Evolutionary conservation across 2,329 filamentous ascomycete genomes (phyloP).

Genomic region (Corynespora cassiicola): DNA sequence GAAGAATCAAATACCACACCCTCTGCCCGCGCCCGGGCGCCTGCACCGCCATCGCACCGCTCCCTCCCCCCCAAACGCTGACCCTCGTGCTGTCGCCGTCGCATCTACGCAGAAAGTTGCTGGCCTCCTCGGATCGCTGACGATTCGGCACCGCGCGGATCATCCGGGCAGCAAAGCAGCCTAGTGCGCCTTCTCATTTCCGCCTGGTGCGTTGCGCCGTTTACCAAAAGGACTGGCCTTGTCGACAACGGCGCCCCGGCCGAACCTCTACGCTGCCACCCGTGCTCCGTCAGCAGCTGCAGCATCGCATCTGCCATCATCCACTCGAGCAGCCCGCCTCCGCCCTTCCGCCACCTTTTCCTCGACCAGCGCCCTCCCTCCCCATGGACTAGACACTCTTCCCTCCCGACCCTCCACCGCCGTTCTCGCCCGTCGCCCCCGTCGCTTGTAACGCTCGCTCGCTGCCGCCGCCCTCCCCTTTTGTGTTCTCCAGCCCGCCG

Average conservation of each 20-base stretch:
- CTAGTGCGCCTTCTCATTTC: too few species aligned
- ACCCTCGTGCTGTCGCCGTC: too few species aligned
- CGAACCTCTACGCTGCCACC: constrained; percentile 9
- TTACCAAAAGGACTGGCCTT: constrained; percentile 3
- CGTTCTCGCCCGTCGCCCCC: constrained; percentile 8
- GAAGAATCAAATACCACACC: too few species aligned
- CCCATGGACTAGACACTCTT: constrained; percentile 10
- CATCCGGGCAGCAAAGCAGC: too few species aligned
- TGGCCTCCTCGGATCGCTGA: too few species aligned
- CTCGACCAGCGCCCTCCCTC: constrained; percentile 1
- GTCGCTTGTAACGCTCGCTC: constrained; percentile 20
- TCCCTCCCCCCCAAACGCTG: too few species aligned
- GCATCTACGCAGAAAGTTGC: too few species aligned
- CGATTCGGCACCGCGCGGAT: too few species aligned
- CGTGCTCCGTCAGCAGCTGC: constrained; percentile 15
- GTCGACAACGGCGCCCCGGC: constrained; percentile 7
- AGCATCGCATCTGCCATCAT: too few species aligned
- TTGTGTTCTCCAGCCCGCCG: constrained; percentile 14
- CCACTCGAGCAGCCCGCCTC: constrained; percentile 1
- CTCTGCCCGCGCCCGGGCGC: too few species aligned
- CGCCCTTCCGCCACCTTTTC: constrained; percentile 8
- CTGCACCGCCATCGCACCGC: too few species aligned
- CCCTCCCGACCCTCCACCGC: constrained; percentile 14
- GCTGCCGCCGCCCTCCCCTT: constrained; percentile 15
- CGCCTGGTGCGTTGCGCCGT: neutral